Evolutionary conservation across 2,329 filamentous ascomycete species (phyloP).

Genomic region (Capronia coronata): DNA sequence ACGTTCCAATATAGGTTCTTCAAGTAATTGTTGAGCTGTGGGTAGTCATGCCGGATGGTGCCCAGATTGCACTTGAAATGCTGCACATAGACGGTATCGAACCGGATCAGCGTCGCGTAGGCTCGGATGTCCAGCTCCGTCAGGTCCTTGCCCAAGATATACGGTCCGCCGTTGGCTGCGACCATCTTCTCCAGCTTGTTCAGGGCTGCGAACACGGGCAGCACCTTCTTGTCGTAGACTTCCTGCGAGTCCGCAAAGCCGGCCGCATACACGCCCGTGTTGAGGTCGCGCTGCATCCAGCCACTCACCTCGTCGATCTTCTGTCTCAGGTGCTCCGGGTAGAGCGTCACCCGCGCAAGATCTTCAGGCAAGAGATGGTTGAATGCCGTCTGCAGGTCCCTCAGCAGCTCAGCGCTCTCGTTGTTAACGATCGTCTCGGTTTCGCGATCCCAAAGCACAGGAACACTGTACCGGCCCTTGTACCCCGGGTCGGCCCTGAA

Average conservation of each 20-base stretch:
- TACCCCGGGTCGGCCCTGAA: constrained; percentile 56
- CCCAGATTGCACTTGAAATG: constrained; percentile 63
- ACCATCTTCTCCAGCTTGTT: constrained; percentile 52
- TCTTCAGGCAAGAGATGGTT: constrained; percentile 43
- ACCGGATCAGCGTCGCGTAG: constrained; percentile 54
- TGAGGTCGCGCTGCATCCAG: constrained; percentile 54
- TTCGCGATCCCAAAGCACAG: constrained; percentile 57
- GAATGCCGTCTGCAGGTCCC: constrained; percentile 54
- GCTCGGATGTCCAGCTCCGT: constrained; percentile 56
- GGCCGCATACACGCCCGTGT: constrained; percentile 55
- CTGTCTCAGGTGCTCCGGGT: constrained; percentile 44
- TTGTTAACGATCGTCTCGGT: constrained; percentile 54
- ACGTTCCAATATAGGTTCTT: constrained; percentile 55
- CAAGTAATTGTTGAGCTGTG: constrained; percentile 55
- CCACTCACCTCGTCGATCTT: constrained; percentile 49
- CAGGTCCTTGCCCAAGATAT: constrained; percentile 48
- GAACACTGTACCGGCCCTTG: constrained; percentile 56
- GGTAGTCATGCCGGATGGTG: constrained; percentile 55
- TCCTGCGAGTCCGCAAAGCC: constrained; percentile 54
- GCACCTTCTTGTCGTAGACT: constrained; percentile 49
- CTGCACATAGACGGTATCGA: constrained; percentile 58
- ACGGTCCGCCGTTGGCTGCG: constrained; percentile 46
- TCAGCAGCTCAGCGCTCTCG: constrained; percentile 53
- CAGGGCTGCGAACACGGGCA: constrained; percentile 53
- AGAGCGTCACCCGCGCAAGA: constrained; percentile 44